phyloP scores from a whole-genome alignment of 2,329 filamentous ascomycete species.

The Arthrobotrys entomopaga region DNA sequence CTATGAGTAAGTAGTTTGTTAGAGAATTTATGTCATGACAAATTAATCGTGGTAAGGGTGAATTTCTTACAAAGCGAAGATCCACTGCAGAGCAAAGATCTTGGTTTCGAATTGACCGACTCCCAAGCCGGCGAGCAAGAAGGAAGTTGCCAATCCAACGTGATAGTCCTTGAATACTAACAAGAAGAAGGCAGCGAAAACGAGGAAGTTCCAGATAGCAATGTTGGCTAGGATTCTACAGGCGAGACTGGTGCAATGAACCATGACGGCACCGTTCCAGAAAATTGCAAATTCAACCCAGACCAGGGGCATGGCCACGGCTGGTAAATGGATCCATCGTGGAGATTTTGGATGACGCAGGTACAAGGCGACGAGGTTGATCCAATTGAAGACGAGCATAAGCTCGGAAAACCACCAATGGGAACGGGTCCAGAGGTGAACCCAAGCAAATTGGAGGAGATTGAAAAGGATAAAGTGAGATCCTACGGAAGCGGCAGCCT shows the following conservation, averaged over 20 bases:
- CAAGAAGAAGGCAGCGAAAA: constrained; percentile 81
- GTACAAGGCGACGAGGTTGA: constrained; percentile 81
- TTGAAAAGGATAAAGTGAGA: constrained; percentile 84
- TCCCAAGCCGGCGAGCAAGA: constrained; percentile 68
- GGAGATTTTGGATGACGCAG: constrained; percentile 79
- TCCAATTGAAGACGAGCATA: constrained; percentile 80
- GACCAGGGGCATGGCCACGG: constrained; percentile 79
- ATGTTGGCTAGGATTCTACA: constrained; percentile 86
- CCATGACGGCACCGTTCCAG: constrained; percentile 86
- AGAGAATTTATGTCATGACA: not conserved
- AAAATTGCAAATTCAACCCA: constrained; percentile 89
- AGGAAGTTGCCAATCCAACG: constrained; percentile 57
- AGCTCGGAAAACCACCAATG: constrained; percentile 81
- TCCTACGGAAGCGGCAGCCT: constrained; percentile 78
- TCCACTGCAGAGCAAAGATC: constrained; percentile 82
- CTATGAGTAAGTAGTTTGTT: constrained; percentile 17
- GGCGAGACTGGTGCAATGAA: constrained; percentile 73
- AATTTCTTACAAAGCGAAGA: constrained; percentile 75
- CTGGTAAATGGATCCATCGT: constrained; percentile 78
- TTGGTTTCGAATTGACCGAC: constrained; percentile 68
- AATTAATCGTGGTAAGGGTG: too few relatives aligned
- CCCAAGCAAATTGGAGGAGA: constrained; percentile 80
- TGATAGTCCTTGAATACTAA: constrained; percentile 75
- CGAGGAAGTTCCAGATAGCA: constrained; percentile 84
- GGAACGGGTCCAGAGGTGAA: constrained; percentile 81